A percentile compares a stretch with the other conserved stretches of the same genome.
Evolutionary conservation across 176 grass and related monocot species (phyloP).

Genomic region (Leersia perrieri): DNA sequence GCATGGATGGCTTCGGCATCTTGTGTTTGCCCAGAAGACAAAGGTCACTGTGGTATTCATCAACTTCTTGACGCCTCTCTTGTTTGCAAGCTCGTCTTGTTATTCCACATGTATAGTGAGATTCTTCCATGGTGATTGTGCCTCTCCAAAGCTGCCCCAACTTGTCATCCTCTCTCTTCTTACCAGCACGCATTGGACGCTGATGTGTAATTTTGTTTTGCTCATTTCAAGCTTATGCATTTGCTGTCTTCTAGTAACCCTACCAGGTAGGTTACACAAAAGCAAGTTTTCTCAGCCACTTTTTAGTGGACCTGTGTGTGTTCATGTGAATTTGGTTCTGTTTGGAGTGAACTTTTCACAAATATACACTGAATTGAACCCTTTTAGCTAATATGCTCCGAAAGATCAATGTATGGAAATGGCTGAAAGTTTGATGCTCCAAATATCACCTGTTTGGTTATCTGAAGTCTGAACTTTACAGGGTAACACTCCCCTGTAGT

Average conservation of each 20-base stretch:
- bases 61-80: not conserved
- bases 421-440: not conserved
- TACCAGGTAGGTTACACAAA: not conserved
- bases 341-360: not conserved
- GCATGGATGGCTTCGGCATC: constrained; percentile 6
- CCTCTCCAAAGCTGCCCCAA: not conserved
- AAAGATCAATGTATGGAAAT: not conserved
- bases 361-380: not conserved
- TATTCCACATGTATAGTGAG: constrained; percentile 3
- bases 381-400: no score
- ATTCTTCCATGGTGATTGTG: constrained; percentile 20
- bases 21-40: constrained; percentile 7
- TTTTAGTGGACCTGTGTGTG: not conserved
- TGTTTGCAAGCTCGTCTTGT: not conserved
- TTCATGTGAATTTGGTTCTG: not conserved
- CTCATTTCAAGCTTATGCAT: no score
- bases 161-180: not conserved
- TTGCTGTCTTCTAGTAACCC: not conserved
- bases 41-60: constrained; percentile 8
- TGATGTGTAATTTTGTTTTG: not conserved
- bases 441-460: no score
- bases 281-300: not conserved
- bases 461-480: not conserved
- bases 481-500: not conserved
- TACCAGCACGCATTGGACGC: not conserved